A percentile compares a stretch with the other conserved stretches of the same genome.
phyloP scores from a whole-genome alignment of 1,139 yeast species.

The Spathaspora sp. region DNA sequence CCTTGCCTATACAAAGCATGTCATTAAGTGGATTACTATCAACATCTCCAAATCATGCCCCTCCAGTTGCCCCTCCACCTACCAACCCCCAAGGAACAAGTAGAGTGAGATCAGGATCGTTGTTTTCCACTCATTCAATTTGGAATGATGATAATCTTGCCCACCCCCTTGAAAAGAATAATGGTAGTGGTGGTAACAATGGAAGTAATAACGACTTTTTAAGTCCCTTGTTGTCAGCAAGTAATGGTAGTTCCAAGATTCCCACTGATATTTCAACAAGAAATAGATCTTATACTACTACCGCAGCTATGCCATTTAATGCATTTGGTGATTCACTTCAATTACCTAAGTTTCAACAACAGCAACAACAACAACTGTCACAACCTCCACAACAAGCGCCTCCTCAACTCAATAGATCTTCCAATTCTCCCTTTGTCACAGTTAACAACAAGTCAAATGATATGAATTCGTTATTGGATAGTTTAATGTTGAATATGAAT shows the following conservation, averaged over 20 bases:
- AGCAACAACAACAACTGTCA: conserved; percentile 1
- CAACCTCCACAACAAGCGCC: neutral
- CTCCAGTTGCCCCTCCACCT: neutral
- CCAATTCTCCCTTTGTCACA: conserved; percentile 18
- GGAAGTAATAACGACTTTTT: conserved; percentile 3
- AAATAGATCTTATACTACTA: conserved; percentile 52
- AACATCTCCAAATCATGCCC: conserved; percentile 13
- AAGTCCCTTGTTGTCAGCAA: conserved; percentile 12
- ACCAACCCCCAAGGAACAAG: no score
- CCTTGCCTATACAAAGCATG: conserved; percentile 19
- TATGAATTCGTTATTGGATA: conserved; percentile 33
- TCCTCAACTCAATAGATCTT: conserved; percentile 5
- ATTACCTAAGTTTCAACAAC: neutral
- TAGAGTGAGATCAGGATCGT: conserved; percentile 45
- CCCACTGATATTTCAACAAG: conserved; percentile 18
- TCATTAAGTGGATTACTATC: conserved; percentile 25
- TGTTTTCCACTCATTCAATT: conserved; percentile 45
- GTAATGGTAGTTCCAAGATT: conserved; percentile 21
- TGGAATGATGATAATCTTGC: conserved; percentile 42
- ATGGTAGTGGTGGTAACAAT: conserved; percentile 2
- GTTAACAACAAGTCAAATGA: conserved; percentile 23
- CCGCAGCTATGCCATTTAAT: conserved; percentile 25
- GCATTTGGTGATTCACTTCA: conserved; percentile 7
- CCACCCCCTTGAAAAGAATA: conserved; percentile 1
- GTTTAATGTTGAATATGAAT: conserved; percentile 26